A percentile compares a stretch with the other conserved stretches of the same genome.
Conservation (phyloP, 768 basidiomycete genomes). For the Boletus pseudo-olivaceus region DNA sequence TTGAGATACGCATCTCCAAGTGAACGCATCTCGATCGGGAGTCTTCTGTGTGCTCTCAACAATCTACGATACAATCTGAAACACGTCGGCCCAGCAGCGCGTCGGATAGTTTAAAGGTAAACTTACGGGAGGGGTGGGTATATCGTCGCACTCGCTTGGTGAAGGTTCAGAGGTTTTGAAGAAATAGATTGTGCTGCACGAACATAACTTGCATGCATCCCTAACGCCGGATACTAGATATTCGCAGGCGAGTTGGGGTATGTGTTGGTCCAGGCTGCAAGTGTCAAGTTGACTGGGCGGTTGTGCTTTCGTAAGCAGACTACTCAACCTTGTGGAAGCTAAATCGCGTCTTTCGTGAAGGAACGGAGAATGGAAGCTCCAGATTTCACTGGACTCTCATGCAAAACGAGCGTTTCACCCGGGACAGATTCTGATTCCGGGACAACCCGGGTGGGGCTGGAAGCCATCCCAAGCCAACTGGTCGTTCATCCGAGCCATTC, state of each 20-base stretch:
- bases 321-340: too few relatives aligned
- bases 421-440: too few relatives aligned
- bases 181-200: conserved; percentile 43
- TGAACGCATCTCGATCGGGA: conserved; percentile 77
- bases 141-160: conserved; percentile 61
- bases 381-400: too few relatives aligned
- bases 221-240: background rate
- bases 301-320: conserved; percentile 5
- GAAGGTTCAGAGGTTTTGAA: conserved; percentile 54
- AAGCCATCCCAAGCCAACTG: too few relatives aligned
- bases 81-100: background rate
- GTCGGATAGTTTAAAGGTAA: background rate
- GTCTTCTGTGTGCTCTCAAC: conserved; percentile 69
- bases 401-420: too few relatives aligned
- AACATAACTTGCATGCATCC: conserved; percentile 21
- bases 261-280: too few relatives aligned
- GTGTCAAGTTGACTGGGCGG: too few relatives aligned
- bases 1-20: conserved; percentile 87
- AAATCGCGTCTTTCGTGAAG: too few relatives aligned
- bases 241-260: too few relatives aligned
- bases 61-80: conserved; percentile 76
- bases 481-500: too few relatives aligned
- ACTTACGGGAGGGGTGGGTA: conserved; percentile 82
- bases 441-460: too few relatives aligned
- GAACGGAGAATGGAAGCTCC: too few relatives aligned